A percentile compares a stretch with the other conserved stretches of the same genome.
These are phyloP conservation scores for Gaeumannomyces tritici DNA, from an alignment of 2,329 filamentous ascomycete genomes.

Conservation along the genomic window DNA sequence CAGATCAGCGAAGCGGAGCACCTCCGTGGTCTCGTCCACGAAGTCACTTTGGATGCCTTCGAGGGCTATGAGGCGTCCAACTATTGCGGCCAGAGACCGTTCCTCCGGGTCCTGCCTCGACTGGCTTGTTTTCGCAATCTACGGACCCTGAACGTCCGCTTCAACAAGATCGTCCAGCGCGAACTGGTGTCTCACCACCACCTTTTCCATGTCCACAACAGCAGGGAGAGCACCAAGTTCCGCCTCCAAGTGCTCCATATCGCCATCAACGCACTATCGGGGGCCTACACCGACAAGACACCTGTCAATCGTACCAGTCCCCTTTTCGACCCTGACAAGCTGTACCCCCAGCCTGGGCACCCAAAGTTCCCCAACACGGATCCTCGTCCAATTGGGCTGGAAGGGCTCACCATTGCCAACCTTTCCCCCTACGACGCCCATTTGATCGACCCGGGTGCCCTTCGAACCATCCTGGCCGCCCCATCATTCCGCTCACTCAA, in stretches of 20 bases:
- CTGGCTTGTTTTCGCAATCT: slow-evolving; percentile 1
- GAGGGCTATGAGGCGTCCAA: neutral
- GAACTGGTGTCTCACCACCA: no score
- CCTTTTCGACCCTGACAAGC: no score
- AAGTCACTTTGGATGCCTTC: neutral
- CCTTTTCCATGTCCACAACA: no score
- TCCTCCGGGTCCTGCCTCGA: slow-evolving; percentile 1
- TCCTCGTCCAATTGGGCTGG: neutral
- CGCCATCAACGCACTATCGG: neutral
- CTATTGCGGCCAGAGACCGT: neutral
- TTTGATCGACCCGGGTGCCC: slow-evolving; percentile 47
- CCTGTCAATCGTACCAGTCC: no score
- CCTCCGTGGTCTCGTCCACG: neutral
- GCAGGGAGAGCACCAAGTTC: neutral
- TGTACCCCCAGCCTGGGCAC: no score
- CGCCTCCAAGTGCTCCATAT: neutral
- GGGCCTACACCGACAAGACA: no score
- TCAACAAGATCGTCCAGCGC: no score
- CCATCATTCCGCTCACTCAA: neutral
- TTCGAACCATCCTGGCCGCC: neutral
- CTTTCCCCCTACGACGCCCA: slow-evolving; percentile 55
- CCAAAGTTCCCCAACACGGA: neutral
- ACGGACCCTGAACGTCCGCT: slow-evolving; percentile 4
- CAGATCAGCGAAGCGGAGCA: neutral
- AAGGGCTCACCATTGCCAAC: neutral